Conservation (phyloP, 257 asterid genomes). For the Penstemon barbatus region DNA sequence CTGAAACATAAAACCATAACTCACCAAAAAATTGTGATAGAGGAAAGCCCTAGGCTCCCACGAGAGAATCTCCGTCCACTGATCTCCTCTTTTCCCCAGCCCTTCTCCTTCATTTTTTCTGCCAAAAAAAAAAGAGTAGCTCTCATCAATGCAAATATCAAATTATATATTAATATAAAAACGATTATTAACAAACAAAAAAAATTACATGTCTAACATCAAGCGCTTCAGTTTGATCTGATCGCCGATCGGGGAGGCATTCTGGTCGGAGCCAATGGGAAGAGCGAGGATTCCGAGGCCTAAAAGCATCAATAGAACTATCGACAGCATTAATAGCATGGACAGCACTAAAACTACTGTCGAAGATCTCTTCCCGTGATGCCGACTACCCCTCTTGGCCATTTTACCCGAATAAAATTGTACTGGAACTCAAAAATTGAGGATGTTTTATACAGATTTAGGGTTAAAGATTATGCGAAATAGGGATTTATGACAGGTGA, state of each 20-base stretch:
- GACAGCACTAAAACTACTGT: conserved; percentile 62
- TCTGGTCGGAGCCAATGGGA: conserved; percentile 60
- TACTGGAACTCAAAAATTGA: conserved; percentile 12
- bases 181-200: neutral
- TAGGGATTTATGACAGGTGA: neutral
- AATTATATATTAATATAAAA: neutral
- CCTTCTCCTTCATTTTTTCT: conserved; percentile 51
- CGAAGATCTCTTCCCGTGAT: conserved; percentile 70
- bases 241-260: conserved; percentile 37
- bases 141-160: neutral
- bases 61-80: conserved; percentile 73
- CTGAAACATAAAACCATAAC: conserved; percentile 11
- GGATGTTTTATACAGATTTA: neutral
- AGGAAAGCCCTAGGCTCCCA: conserved; percentile 81
- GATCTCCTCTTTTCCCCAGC: conserved; percentile 56
- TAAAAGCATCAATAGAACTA: conserved; percentile 73
- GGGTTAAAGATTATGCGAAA: neutral
- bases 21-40: conserved; percentile 79
- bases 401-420: conserved; percentile 22
- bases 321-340: conserved; percentile 70
- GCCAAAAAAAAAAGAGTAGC: conserved; percentile 10
- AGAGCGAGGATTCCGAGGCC: conserved; percentile 84
- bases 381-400: conserved; percentile 66
- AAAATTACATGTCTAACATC: conserved; percentile 41
- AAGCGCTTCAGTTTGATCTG: conserved; percentile 67